Conservation (phyloP, 495 filamentous ascomycete genomes). For the Tuber magnatum region DNA sequence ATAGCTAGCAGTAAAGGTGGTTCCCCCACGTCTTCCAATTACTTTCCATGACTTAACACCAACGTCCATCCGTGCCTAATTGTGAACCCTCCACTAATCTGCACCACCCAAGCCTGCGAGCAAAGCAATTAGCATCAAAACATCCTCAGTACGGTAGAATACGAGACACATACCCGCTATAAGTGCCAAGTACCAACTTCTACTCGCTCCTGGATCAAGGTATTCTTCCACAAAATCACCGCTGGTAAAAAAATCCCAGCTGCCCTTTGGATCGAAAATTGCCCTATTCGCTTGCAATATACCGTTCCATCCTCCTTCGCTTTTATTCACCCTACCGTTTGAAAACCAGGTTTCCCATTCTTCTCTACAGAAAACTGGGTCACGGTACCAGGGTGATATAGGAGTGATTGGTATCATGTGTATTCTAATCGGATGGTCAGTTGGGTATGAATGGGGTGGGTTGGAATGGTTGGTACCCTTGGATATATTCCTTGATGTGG, state of each 20-base stretch:
- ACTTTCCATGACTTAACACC: not conserved
- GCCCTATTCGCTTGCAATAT: conserved; percentile 78
- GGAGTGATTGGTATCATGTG: conserved; percentile 92
- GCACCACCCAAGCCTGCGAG: not conserved
- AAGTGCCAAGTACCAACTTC: conserved; percentile 84
- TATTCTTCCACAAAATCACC: conserved; percentile 59
- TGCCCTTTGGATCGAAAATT: conserved; percentile 60
- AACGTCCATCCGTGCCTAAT: not conserved
- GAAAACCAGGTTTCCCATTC: conserved; percentile 81
- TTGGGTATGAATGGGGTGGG: not conserved
- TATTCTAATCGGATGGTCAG: conserved; percentile 46
- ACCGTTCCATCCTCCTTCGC: conserved; percentile 69
- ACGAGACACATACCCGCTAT: conserved; percentile 45
- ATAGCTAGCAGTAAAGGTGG: not conserved
- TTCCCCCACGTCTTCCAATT: not conserved
- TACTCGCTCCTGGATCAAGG: conserved; percentile 78
- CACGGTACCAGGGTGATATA: conserved; percentile 59
- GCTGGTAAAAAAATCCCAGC: conserved; percentile 68
- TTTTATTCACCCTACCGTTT: conserved; percentile 52
- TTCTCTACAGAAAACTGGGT: conserved; percentile 62
- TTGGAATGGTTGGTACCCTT: conserved; percentile 48
- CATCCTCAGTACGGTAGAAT: not conserved
- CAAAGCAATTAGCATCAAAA: not conserved
- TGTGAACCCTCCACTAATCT: not conserved
- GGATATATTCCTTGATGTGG: conserved; percentile 67